Base-by-base conservation (phyloP, 768 basidiomycete genomes). In the Boletus pseudo-olivaceus region DNA sequence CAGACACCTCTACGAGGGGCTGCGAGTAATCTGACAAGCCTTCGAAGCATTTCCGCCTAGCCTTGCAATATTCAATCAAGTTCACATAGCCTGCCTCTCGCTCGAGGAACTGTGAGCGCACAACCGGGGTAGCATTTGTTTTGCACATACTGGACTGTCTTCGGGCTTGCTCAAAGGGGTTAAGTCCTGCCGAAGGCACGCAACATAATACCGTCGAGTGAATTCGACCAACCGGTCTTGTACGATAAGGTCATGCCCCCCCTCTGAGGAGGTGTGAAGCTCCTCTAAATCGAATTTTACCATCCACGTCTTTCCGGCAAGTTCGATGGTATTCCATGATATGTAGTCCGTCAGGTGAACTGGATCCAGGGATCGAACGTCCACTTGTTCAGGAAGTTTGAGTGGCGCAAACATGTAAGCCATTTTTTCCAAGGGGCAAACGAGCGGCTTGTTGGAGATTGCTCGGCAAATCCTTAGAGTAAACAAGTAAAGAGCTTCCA, bases 171-270 rank as follows among this genome's bases (percentile, higher is more conserved):
- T 88, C 55, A 87, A 67, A 29, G 92, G 91, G 15, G 78, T 84
- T 61, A 94, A 65, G 67, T 93, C 92, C 20, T 62, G 71, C 47
- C 90, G 75, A 32, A 91, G 67, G 40, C 67, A 71, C 27, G 81
- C 64, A 19, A 79, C 79, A 61, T 77, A 78, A 65, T 86, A 91
- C 42, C 89, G 78, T 55, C 85, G 75, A 2, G 88, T 90, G 62
- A 85, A 88, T 64, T 89, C 88, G n/a, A 82, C 80, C 72, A 76
- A 77, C 54, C 89, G 77, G 61, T 93, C 90, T 68, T 90, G 88
- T 33, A 94, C 73, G 20, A 93, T 73, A 26, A 83, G 80, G 61
- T 90, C 87, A 47, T 76, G 63, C 19, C 87, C 67, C 46, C 79
- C 82, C 26, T 56, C 55, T 10, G 57, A 44, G 17, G 59, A 48